Conservation (phyloP, 306 rosid species). For the Malus asiatica region DNA sequence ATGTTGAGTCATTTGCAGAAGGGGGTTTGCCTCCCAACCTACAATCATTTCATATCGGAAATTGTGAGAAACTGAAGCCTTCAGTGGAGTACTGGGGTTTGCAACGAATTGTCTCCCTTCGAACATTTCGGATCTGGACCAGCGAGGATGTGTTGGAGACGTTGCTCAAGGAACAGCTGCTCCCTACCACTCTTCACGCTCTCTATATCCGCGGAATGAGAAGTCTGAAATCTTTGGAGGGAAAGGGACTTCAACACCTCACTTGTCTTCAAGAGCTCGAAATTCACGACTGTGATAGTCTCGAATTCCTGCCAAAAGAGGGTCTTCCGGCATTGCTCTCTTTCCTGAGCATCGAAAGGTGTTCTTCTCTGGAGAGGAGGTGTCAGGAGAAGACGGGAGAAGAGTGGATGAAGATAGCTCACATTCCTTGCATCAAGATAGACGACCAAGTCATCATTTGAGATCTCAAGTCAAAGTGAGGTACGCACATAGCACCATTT, state of each 20-base stretch:
- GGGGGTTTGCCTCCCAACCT: too few relatives aligned
- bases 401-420: background rate
- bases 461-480: background rate
- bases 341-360: accelerated
- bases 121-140: accelerated
- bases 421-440: background rate
- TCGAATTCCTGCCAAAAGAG: background rate
- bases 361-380: background rate
- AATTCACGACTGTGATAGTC: accelerated
- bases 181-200: too few relatives aligned
- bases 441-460: background rate
- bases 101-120: too few relatives aligned
- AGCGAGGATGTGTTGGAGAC: too few relatives aligned
- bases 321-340: background rate
- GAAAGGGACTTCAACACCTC: too few relatives aligned
- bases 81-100: too few relatives aligned
- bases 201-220: too few relatives aligned
- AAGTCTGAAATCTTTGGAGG: too few relatives aligned
- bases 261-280: too few relatives aligned
- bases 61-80: too few relatives aligned
- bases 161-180: too few relatives aligned
- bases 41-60: accelerated
- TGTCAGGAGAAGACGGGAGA: background rate
- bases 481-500: background rate
- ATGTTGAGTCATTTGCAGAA: too few relatives aligned